These are phyloP conservation scores for Fusarium pseudograminearum DNA, from an alignment of 2,329 filamentous ascomycete species.

Conservation along the genomic window DNA sequence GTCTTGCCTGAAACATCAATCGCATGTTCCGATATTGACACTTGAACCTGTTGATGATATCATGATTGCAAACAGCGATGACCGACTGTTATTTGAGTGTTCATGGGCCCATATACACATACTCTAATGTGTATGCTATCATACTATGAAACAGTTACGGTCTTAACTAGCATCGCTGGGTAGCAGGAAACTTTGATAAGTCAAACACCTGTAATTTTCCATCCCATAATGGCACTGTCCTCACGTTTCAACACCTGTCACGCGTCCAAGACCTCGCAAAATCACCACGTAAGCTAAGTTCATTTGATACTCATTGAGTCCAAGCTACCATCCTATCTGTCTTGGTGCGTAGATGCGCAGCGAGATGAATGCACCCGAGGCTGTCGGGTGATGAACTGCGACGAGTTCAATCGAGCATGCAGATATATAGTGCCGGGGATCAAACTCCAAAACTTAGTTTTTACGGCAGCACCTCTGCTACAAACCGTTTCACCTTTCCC, in stretches of 20 bases:
- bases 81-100: neutral
- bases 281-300: neutral
- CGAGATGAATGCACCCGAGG: neutral
- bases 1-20: conserved; percentile 30
- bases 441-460: conserved; percentile 9
- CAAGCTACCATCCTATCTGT: neutral
- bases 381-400: neutral
- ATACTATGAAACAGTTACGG: conserved; percentile 23
- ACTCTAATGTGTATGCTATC: neutral
- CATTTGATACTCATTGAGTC: neutral
- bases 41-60: neutral
- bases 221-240: neutral
- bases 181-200: neutral
- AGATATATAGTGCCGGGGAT: neutral
- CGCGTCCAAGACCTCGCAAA: neutral
- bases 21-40: conserved; percentile 12
- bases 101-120: conserved; percentile 12
- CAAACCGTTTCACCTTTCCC: conserved; percentile 5
- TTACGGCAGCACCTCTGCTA: conserved; percentile 6
- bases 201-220: neutral
- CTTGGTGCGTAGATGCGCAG: neutral
- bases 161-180: conserved; percentile 20
- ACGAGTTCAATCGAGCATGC: neutral
- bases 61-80: conserved; percentile 3
- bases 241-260: neutral